Base-by-base conservation (phyloP, 495 filamentous ascomycete species). In the Pyronema omphalodes region DNA sequence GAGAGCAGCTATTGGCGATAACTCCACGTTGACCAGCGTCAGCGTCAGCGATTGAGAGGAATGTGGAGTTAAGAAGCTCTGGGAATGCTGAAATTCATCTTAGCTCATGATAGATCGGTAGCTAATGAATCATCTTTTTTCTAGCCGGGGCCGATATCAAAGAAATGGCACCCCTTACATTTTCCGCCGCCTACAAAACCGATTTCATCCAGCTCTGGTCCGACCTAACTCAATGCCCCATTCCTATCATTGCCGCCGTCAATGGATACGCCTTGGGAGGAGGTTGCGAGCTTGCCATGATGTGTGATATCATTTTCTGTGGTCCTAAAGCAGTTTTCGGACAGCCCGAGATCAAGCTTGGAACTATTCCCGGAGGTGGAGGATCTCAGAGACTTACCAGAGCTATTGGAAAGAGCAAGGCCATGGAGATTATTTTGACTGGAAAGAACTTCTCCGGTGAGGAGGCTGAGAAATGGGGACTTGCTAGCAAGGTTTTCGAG, bases 151-250 rank as follows among this genome's bases (percentile, higher is more conserved):
- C 91, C 55, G 91, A 98, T 70, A 98, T 98, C 70, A 95, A 95
- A 69, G 91, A 98, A 72, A 98, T 98, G 91, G 80, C 83, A 39
- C 77, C 85, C 49, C 76, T 94, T 3, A 88, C 79, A 61, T 98
- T 96, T 73, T 75, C 80, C 50, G 65, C 77, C 51, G 91, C 91
- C 45, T 94, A 91, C 74, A 81, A 74, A 17, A 75, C 67, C 56
- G 84, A 89, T 67, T 96, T 96, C 71, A 95, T 96, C 70, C 84
- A 91, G 64, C 75, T 77, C 37, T 98, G 91, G 91, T 93, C 86
- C 23, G 80, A 93, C 12, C 81, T 85, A 39, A 86, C 78, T 49
- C 61, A 72, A 37, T 76, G 94, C 70, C 87, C 88, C 66, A 95
- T 88, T 57, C 93, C 91, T 55, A 77, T 98, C 57, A 84, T 98